These are phyloP conservation scores for Colletotrichum orbiculare DNA, from an alignment of 2,329 filamentous ascomycete species.

Conservation along the genomic window DNA sequence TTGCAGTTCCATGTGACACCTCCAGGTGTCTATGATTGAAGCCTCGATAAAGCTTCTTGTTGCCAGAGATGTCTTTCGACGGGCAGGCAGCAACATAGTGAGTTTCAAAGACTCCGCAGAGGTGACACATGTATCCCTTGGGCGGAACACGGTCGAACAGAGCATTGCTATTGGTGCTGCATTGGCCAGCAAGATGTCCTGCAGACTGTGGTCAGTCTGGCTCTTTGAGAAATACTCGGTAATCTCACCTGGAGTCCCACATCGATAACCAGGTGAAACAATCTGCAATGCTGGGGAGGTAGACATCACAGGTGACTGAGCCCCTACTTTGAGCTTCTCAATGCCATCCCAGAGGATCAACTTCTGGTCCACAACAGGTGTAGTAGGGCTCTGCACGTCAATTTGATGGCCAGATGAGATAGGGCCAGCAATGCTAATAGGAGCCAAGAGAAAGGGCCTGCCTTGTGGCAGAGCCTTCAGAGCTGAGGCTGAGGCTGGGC, in stretches of 20 bases:
- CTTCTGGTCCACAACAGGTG: no score
- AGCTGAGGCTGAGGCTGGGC: background rate
- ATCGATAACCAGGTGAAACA: slow-evolving; percentile 25
- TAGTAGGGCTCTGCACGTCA: no score
- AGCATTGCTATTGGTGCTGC: slow-evolving; percentile 25
- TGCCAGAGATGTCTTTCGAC: background rate
- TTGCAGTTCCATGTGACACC: no score
- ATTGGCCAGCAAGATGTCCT: slow-evolving; percentile 39
- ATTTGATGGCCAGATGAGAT: no score
- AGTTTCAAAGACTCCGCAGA: slow-evolving; percentile 34
- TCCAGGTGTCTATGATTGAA: no score
- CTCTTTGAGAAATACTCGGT: background rate
- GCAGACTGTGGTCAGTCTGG: background rate
- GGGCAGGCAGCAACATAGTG: slow-evolving; percentile 37
- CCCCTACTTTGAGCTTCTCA: no score
- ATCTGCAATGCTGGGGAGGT: no score
- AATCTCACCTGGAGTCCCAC: slow-evolving; percentile 23
- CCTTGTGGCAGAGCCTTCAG: background rate
- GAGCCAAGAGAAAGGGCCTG: no score
- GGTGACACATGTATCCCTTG: slow-evolving; percentile 36
- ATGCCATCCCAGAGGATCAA: no score
- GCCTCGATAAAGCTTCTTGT: background rate
- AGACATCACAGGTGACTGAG: no score
- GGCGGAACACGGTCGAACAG: slow-evolving; percentile 11
- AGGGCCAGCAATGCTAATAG: no score